Conservation (phyloP, 441 rosid species). For the Viola pubescens region DNA sequence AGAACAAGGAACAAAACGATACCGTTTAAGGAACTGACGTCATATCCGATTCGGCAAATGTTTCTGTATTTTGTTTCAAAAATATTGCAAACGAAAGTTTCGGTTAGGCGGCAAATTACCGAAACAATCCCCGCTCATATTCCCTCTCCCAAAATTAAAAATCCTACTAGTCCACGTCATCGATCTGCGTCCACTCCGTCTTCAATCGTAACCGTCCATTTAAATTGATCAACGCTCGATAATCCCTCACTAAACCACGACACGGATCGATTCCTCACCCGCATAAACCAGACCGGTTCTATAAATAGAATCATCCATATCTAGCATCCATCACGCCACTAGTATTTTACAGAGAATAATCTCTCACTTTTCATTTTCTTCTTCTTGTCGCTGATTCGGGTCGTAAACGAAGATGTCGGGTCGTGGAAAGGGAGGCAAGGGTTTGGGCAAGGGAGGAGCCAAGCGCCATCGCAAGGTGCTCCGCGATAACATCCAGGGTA, state of each 20-base stretch:
- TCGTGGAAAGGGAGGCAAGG: constrained; percentile 28
- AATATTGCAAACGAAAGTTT: too few species aligned
- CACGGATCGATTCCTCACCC: constrained; percentile 9
- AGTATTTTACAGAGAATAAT: neutral
- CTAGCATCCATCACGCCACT: too few species aligned
- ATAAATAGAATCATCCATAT: constrained; percentile 6
- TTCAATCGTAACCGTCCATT: constrained; percentile 15
- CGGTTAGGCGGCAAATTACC: neutral
- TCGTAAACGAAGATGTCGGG: constrained; percentile 13
- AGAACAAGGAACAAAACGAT: too few species aligned
- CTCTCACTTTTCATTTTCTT: too few species aligned
- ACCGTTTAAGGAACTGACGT: too few species aligned
- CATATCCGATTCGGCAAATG: too few species aligned
- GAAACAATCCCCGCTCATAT: neutral
- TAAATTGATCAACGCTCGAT: constrained; percentile 6
- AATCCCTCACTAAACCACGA: neutral
- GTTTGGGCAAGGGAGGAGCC: constrained; percentile 25
- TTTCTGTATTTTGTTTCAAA: too few species aligned
- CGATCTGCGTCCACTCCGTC: constrained; percentile 7
- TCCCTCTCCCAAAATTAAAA: constrained; percentile 2
- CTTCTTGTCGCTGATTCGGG: neutral
- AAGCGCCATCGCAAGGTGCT: constrained; percentile 23
- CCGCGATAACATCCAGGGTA: constrained; percentile 22
- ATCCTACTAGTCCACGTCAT: constrained; percentile 19
- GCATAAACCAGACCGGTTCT: neutral